These are phyloP conservation scores for Apiospora arundinis DNA, from an alignment of 2,329 filamentous ascomycete species.

Conservation along the genomic window DNA sequence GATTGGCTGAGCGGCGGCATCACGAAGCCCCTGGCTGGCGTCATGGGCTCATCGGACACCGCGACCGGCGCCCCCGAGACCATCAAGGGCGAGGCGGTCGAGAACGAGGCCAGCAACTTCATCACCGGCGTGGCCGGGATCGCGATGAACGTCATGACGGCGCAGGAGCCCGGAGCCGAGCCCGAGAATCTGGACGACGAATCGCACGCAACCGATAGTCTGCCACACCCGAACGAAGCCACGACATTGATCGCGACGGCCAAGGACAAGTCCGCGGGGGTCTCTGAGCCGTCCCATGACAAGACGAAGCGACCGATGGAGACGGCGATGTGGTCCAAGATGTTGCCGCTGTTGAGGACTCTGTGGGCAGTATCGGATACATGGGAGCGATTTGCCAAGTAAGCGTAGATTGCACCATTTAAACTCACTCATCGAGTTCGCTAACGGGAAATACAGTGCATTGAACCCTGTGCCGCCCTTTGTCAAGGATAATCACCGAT, in stretches of 20 bases:
- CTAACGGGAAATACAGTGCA: conserved; percentile 48
- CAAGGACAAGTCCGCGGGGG: conserved; percentile 51
- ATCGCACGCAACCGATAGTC: conserved; percentile 25
- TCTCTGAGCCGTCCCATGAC: conserved; percentile 61
- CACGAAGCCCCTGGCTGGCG: conserved; percentile 77
- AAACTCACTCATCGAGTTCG: conserved; percentile 41
- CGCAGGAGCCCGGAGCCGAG: conserved; percentile 66
- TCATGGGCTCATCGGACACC: conserved; percentile 77
- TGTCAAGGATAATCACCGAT: conserved; percentile 55
- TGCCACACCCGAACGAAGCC: conserved; percentile 45
- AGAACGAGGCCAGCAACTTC: conserved; percentile 82
- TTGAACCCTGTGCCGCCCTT: conserved; percentile 71
- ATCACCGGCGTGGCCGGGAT: conserved; percentile 76
- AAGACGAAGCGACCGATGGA: conserved; percentile 82
- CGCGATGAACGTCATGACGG: conserved; percentile 75
- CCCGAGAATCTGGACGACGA: conserved; percentile 20
- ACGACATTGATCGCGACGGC: conserved; percentile 48
- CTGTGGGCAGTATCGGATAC: conserved; percentile 56
- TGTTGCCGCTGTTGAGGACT: conserved; percentile 72
- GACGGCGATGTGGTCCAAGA: conserved; percentile 77
- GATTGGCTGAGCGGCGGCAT: conserved; percentile 73
- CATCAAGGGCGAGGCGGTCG: conserved; percentile 81
- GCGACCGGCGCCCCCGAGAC: conserved; percentile 84
- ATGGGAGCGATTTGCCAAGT: conserved; percentile 57
- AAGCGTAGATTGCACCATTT: conserved; percentile 38